Evolutionary conservation across 2,329 filamentous ascomycete species (phyloP), one percentile per base, ranked within the genome.

Genomic region (Neurospora sp.): DNA sequence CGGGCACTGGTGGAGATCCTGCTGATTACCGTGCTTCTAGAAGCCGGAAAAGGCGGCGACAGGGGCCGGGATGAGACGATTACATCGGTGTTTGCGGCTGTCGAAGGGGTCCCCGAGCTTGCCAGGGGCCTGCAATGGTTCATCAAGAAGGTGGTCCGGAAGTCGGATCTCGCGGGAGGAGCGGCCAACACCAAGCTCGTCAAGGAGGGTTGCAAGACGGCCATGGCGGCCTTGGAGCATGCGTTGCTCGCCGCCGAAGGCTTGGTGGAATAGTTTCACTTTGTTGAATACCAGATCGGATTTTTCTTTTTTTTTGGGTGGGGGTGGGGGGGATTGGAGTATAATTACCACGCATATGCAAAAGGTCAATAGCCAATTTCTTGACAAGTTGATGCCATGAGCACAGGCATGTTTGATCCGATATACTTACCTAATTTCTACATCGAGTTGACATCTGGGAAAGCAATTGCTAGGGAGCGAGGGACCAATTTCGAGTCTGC

Each of bases 1-100:
- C 89, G 86, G 70, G 87, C 87, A 33, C 96, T 98, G 77, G 84
- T 94, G 66, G 93, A 97, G 79, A 83, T 96, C 8, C 81, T 97
- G 74, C 83, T 98, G 17, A 89, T 96, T 67, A 91, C 89, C 1
- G 80, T 93, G 13, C 87, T 98, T 39, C 84, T 92, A 66, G 87
- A 90, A 74, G 86, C 89, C 72, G 72, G 42, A 15, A 74, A 74
- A 69, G 79, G 84, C 69, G 81, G 75, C 4, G 77, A 79, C 1
- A 82, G 84, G 71, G 84, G 89, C 11, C 71, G 71, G 72, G 86
- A 89, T 70, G 83, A 84, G 69, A 82, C 83, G 1, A 80, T 97
- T 38, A 82, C 87, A 72, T 89, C 89, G 67, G 81, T 93, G 1
- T 92, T 97, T 77, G 81, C 85, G 19, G 86, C 86, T 11, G 86